phyloP scores from a whole-genome alignment of 164 flowering plant genomes.

The Magnolia kwangsiensis region DNA sequence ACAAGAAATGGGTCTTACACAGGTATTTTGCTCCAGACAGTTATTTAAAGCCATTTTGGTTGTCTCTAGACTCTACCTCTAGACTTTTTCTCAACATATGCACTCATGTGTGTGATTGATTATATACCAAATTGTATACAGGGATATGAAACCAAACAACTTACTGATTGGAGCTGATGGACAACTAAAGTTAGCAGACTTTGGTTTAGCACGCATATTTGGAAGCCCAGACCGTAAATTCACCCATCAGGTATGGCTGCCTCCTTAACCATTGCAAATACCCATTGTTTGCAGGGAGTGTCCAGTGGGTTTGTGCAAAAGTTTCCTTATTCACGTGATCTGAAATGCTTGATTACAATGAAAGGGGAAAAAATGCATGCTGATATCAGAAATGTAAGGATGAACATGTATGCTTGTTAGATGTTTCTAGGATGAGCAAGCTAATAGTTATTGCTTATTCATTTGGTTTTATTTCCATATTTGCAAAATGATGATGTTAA shows the following conservation, averaged over 20 bases:
- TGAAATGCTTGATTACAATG: background rate
- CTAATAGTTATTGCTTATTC: background rate
- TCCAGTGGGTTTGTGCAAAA: background rate
- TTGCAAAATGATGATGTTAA: background rate
- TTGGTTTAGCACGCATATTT: conserved; percentile 93
- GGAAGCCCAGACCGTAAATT: conserved; percentile 94
- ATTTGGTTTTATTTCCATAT: background rate
- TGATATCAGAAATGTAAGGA: background rate
- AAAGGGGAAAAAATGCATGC: background rate
- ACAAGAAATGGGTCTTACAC: conserved; percentile 94
- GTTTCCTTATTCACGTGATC: background rate
- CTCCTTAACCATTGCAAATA: background rate
- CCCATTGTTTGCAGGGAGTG: background rate
- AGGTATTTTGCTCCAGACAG: conserved; percentile 40
- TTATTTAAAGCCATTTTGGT: background rate
- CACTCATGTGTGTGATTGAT: background rate
- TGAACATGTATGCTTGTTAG: background rate
- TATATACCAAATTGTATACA: conserved; percentile 26
- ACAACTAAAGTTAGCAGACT: conserved; percentile 91
- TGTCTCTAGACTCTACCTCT: background rate
- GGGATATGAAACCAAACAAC: conserved; percentile 99
- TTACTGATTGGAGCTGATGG: conserved; percentile 83
- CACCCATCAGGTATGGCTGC: conserved; percentile 72
- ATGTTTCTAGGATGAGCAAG: background rate
- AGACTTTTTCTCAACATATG: background rate